phyloP scores from a whole-genome alignment of 2,329 filamentous ascomycete genomes.

The Hymenoscyphus fraxineus region DNA sequence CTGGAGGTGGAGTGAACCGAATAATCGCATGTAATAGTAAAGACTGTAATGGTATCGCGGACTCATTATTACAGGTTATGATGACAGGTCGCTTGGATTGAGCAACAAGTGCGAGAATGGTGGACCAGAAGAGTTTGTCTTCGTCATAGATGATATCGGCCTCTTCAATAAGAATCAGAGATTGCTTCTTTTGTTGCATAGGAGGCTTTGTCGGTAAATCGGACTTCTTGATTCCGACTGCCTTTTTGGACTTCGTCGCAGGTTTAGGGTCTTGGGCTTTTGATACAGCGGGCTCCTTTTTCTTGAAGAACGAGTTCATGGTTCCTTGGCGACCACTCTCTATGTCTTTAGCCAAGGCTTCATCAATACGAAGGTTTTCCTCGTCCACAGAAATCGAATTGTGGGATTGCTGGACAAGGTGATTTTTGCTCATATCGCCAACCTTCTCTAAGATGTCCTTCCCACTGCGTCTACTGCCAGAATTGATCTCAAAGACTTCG shows the following conservation, averaged over 20 bases:
- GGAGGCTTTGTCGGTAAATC: slow-evolving; percentile 13
- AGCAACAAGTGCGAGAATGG: slow-evolving; percentile 69
- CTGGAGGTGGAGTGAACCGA: slow-evolving; percentile 64
- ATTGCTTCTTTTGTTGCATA: slow-evolving; percentile 70
- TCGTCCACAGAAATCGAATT: slow-evolving; percentile 34
- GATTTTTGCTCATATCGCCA: slow-evolving; percentile 95
- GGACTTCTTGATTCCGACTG: slow-evolving; percentile 6
- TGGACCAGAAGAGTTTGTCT: slow-evolving; percentile 91
- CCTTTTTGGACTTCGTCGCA: slow-evolving; percentile 26
- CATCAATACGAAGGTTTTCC: slow-evolving; percentile 34
- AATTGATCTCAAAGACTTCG: slow-evolving; percentile 92
- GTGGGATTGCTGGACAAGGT: slow-evolving; percentile 66
- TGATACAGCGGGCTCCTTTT: slow-evolving; percentile 38
- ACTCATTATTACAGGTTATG: slow-evolving; percentile 92
- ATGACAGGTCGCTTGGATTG: slow-evolving; percentile 90
- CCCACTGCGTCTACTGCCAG: slow-evolving; percentile 76
- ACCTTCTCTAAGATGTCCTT: slow-evolving; percentile 89
- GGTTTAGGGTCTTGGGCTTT: slow-evolving; percentile 28
- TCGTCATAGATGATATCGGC: slow-evolving; percentile 92
- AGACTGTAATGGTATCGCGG: slow-evolving; percentile 68
- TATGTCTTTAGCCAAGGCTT: slow-evolving; percentile 53
- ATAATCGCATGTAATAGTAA: slow-evolving; percentile 84
- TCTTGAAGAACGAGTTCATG: slow-evolving; percentile 77
- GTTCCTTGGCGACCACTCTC: slow-evolving; percentile 71
- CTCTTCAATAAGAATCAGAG: slow-evolving; percentile 89